phyloP scores from a whole-genome alignment of 148 eudicot genomes.

The Arctostaphylos glauca region DNA sequence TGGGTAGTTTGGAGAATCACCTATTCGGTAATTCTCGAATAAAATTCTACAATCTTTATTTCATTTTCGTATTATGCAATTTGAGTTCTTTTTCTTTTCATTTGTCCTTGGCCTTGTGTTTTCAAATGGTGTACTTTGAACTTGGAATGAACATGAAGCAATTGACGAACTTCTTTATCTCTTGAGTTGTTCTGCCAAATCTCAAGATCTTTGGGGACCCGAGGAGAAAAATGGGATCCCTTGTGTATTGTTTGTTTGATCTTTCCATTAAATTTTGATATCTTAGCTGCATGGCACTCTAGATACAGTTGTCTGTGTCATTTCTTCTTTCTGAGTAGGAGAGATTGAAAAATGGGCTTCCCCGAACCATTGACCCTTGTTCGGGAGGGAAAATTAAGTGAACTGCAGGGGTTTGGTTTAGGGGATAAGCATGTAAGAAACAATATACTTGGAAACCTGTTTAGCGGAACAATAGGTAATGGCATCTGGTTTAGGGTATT shows the following conservation, averaged over 20 bases:
- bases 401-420: not conserved
- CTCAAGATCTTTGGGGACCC: too few relatives aligned
- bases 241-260: not conserved
- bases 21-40: conserved; percentile 59
- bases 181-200: too few relatives aligned
- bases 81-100: not conserved
- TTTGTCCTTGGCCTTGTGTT: not conserved
- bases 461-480: not conserved
- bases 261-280: not conserved
- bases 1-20: conserved; percentile 85
- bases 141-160: too few relatives aligned
- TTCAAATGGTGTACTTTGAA: too few relatives aligned
- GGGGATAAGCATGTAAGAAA: not conserved
- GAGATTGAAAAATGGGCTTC: too few relatives aligned
- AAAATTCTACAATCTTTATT: not conserved
- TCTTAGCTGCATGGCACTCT: not conserved
- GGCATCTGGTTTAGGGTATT: not conserved
- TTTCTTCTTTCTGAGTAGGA: not conserved
- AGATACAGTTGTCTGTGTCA: not conserved
- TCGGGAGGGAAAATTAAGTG: too few relatives aligned
- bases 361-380: too few relatives aligned
- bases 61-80: not conserved
- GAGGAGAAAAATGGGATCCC: too few relatives aligned
- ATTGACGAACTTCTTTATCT: too few relatives aligned
- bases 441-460: not conserved